Conservation (phyloP, 352 stramenopile genomes). For the Thalassiosira hispida region DNA sequence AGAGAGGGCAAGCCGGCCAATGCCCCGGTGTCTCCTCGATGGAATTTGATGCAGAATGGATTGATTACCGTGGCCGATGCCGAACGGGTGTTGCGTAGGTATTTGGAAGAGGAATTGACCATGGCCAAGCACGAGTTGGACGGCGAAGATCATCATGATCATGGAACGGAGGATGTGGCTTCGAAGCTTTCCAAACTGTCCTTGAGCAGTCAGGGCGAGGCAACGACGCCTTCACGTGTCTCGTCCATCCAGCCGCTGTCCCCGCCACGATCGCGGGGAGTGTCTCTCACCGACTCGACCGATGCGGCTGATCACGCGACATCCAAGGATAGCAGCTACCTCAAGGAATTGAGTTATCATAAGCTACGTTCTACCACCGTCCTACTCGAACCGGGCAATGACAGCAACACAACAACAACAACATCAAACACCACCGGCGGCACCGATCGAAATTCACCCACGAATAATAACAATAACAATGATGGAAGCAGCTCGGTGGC, state of each 20-base stretch:
- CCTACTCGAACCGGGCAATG: conserved; percentile 67
- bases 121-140: conserved; percentile 55
- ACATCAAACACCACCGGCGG: too few species aligned
- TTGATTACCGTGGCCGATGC: conserved; percentile 69
- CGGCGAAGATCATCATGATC: conserved; percentile 44
- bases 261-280: conserved; percentile 27
- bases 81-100: conserved; percentile 66
- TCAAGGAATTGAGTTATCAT: conserved; percentile 81
- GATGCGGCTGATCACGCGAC: conserved; percentile 30
- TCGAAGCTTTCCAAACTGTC: conserved; percentile 64
- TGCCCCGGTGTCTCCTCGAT: conserved; percentile 17
- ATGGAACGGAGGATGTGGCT: conserved; percentile 37
- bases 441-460: conserved; percentile 3
- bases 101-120: conserved; percentile 73
- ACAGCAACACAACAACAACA: conserved; percentile 4
- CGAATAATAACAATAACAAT: conserved; percentile 15
- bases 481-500: conserved; percentile 6
- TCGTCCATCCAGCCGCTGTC: conserved; percentile 33
- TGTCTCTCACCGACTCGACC: conserved; percentile 26
- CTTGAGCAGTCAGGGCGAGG: conserved; percentile 30
- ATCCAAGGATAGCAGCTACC: conserved; percentile 50
- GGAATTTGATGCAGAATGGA: conserved; percentile 52
- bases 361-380: conserved; percentile 75
- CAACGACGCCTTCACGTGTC: too few species aligned
- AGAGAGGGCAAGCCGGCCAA: conserved; percentile 1